Percentiles rank a stretch among this genome's conserved stretches.
Conservation (phyloP, 73 alveolate species). For the Stentor coeruleus region DNA sequence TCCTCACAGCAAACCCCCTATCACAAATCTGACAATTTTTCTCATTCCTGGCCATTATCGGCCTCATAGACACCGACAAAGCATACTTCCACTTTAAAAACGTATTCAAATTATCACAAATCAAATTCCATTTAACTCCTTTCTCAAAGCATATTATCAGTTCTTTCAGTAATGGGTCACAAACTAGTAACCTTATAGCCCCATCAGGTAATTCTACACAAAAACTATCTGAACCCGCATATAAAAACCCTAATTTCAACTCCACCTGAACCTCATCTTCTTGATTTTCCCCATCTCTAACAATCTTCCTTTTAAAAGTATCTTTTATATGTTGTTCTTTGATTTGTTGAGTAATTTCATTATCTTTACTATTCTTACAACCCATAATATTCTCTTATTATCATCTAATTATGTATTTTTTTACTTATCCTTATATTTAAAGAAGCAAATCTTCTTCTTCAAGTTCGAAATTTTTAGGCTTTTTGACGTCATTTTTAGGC, state of each 20-base stretch:
- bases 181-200: background rate
- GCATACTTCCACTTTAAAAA: background rate
- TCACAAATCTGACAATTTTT: background rate
- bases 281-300: background rate
- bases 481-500: too few relatives aligned
- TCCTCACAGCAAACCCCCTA: background rate
- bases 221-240: background rate
- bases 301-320: background rate
- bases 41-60: background rate
- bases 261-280: background rate
- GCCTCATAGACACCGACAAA: background rate
- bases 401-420: too few relatives aligned
- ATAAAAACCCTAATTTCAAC: background rate
- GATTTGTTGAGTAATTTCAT: background rate
- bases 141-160: too few relatives aligned
- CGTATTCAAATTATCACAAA: background rate
- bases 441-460: too few relatives aligned
- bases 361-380: too few relatives aligned
- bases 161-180: background rate
- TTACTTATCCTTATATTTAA: too few relatives aligned
- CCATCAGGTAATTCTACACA: background rate
- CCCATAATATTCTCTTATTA: too few relatives aligned
- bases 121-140: background rate
- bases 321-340: background rate
- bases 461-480: too few relatives aligned